A percentile compares a stretch with the other conserved stretches of the same genome.
Conservation (phyloP, 75 land plant species). For the Cryptomeria japonica region DNA sequence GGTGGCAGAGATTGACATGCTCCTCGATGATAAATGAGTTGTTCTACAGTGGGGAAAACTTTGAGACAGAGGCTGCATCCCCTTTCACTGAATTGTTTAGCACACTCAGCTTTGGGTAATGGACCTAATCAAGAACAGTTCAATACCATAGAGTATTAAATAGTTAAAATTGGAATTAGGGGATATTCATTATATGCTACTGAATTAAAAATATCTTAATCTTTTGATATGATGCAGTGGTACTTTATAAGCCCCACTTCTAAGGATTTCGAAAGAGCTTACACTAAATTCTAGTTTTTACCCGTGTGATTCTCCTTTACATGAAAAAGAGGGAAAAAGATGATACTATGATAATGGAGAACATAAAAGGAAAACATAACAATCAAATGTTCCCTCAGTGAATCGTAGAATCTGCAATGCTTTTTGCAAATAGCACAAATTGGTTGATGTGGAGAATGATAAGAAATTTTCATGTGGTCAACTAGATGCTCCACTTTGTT, state of each 20-base stretch:
- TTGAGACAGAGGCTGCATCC: slow-evolving; percentile 69
- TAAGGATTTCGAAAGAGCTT: too few relatives aligned
- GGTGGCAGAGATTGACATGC: slow-evolving; percentile 31
- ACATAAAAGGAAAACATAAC: slow-evolving; percentile 19
- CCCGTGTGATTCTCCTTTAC: too few relatives aligned
- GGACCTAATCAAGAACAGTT: slow-evolving; percentile 33
- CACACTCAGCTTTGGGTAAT: slow-evolving; percentile 60
- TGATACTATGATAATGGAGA: background rate
- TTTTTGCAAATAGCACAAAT: slow-evolving; percentile 68
- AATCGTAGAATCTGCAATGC: slow-evolving; percentile 71
- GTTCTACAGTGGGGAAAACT: slow-evolving; percentile 35
- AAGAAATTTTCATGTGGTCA: slow-evolving; percentile 68
- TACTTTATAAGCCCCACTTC: background rate
- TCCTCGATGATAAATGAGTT: slow-evolving; percentile 33
- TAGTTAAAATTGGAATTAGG: too few relatives aligned
- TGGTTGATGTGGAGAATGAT: slow-evolving; percentile 80
- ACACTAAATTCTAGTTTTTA: too few relatives aligned
- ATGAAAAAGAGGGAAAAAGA: too few relatives aligned
- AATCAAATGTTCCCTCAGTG: slow-evolving; percentile 75
- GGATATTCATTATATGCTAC: too few relatives aligned
- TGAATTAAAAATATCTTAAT: background rate
- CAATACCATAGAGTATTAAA: background rate
- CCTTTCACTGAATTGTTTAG: slow-evolving; percentile 33
- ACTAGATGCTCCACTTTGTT: slow-evolving; percentile 59
- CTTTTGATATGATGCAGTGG: too few relatives aligned